Base-by-base conservation (phyloP, 2,329 filamentous ascomycete species). In the Escovopsis sp. region DNA sequence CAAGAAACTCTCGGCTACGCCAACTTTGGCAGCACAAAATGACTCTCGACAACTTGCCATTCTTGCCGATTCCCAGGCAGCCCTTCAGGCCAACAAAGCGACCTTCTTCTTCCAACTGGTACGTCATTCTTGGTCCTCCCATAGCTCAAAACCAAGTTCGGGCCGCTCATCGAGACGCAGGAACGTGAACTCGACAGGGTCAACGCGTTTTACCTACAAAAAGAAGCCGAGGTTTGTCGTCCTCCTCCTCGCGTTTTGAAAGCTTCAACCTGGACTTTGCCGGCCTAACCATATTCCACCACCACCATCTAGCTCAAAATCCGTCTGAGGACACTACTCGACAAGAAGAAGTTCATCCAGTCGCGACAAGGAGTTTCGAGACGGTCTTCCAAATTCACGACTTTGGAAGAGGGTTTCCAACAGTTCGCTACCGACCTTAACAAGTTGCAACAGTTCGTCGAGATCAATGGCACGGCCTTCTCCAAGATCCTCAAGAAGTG, bases 401-500 rank as follows among this genome's bases (percentile, higher is more conserved):
- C 88, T 0, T 71, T 98, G 15, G 86, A 96, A 58, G 91, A 98
- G 67, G 91, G 91, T 11, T 94, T 96, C 56, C 87, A 94, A 53
- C 86, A 96, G 60, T 98, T 98, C 59, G 88, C 88, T 56, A 89
- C 84, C 56, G 91, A 98, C 57, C 66, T 98, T 37, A 94, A 94
- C 66, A 98, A 98, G 64, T 74, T 98, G 13, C 87, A 95, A 68
- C 91, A 96, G 68, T 98, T 96, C 62, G 87, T 98, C 49, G 89
- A 96, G 61, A 84, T 96, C 57, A 98, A 98, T 58, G 89, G 91
- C 55, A 95, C 86, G 2, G 91, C 88, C 13, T 95, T 96, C 60
- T 95, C 89, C 25, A 98, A 98, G 62, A 98, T 98, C 45, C 67
- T 98, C 48, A 98, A 98, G 66, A 98, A 98, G 75, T 98, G 91